Base-by-base conservation (phyloP, 805 yeast genomes). In the Hanseniaspora mollemarum region DNA sequence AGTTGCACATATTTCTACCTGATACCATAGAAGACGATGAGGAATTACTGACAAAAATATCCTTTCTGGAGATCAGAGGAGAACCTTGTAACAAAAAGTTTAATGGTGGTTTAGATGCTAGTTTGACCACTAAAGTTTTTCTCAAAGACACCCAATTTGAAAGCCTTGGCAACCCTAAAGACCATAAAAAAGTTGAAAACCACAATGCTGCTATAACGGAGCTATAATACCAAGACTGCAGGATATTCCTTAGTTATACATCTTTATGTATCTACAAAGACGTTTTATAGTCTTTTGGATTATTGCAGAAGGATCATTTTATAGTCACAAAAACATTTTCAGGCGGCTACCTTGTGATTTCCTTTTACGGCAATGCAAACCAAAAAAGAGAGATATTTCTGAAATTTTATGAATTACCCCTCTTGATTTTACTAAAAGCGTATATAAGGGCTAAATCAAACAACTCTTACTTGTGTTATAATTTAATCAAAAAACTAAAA, bases 161-260 rank as follows among this genome's bases (percentile, higher is more conserved):
- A 65, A 76, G 87, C 51, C 94, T 95, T 0, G 92, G 96, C 2
- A 88, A 88, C 62, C 96, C 96, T 0, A 77, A 81, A 1, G 96
- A 88, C 62, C 96, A 90, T 63, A 78, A 73, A 56, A 71, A 65
- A 44, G 19, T 65, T 41, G 51, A 46, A 46, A 28, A 4, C 12
- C 16, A 28, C 12, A 18, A 39, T 16, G 3, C 26, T 25, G 18
- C 29, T 10, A 4, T 39, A n/a, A 39, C 26, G 43, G 32, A 39
- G 6, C 4, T 39, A 16, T 39, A 39, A 26, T 8, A n/a, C n/a
- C n/a, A n/a, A n/a, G n/a, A n/a, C n/a, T n/a, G n/a, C n/a, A n/a
- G n/a, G n/a, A n/a, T n/a, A n/a, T n/a, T n/a, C n/a, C n/a, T n/a
- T n/a, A n/a, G n/a, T 28, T 28, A n/a, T n/a, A 12, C 31, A 12